phyloP scores from a whole-genome alignment of 2,329 filamentous ascomycete genomes.

The Claviceps monticola region DNA sequence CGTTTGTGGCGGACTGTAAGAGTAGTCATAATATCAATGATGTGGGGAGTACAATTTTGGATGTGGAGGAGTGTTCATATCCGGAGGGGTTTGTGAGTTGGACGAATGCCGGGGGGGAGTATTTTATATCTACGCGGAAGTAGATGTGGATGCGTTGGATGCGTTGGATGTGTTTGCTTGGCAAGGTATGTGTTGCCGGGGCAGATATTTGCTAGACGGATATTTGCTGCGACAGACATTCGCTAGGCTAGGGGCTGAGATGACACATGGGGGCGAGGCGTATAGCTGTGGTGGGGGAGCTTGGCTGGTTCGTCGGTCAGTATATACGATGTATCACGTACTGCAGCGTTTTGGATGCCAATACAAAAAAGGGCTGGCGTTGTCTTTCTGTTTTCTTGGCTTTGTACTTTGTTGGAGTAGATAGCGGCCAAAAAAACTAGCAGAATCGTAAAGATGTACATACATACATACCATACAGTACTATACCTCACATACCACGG shows the following conservation, averaged over 20 bases:
- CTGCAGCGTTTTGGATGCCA: conserved; percentile 7
- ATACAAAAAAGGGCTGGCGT: too few relatives aligned
- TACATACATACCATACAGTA: not conserved
- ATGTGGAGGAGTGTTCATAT: conserved; percentile 51
- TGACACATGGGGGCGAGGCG: too few relatives aligned
- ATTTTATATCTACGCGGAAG: conserved; percentile 79
- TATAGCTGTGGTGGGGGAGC: conserved; percentile 7
- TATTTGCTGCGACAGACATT: too few relatives aligned
- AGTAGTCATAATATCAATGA: conserved; percentile 65
- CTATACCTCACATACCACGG: too few relatives aligned
- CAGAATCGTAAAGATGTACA: too few relatives aligned
- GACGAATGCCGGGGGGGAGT: conserved; percentile 72
- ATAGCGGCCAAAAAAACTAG: too few relatives aligned
- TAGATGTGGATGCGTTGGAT: conserved; percentile 8
- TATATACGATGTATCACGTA: conserved; percentile 9
- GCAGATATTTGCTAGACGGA: too few relatives aligned
- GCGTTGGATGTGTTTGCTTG: conserved; percentile 9
- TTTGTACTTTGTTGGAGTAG: too few relatives aligned
- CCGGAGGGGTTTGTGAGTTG: conserved; percentile 74
- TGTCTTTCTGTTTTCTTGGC: too few relatives aligned
- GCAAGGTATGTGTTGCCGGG: too few relatives aligned
- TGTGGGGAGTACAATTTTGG: conserved; percentile 67
- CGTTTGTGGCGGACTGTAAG: conserved; percentile 71
- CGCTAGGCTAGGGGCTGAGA: too few relatives aligned
- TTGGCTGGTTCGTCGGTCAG: conserved; percentile 12